Percentiles rank a stretch among this genome's conserved stretches.
Evolutionary conservation across 1,284 basidiomycete species (phyloP).

Genomic region (Leccinum solheimii): DNA sequence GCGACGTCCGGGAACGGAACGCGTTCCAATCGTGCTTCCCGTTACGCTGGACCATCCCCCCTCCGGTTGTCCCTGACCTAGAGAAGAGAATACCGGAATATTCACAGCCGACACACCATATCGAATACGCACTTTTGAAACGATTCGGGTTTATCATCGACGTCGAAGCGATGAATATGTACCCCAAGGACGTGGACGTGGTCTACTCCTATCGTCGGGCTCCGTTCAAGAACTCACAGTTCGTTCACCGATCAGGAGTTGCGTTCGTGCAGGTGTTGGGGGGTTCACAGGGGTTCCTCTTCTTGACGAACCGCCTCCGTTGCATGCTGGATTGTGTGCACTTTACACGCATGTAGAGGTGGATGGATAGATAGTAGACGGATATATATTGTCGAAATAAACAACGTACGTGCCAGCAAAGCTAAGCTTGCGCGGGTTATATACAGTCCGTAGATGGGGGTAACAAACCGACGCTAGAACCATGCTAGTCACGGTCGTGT

Average conservation of each 20-base stretch:
- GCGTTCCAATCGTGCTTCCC: constrained; percentile 89
- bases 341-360: too few relatives aligned
- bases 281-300: constrained; percentile 76
- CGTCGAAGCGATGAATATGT: constrained; percentile 76
- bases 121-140: constrained; percentile 78
- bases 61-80: constrained; percentile 71
- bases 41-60: constrained; percentile 68
- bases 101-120: constrained; percentile 65
- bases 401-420: too few relatives aligned
- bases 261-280: constrained; percentile 88
- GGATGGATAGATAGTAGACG: too few relatives aligned
- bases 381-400: too few relatives aligned
- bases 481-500: too few relatives aligned
- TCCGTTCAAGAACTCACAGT: constrained; percentile 81
- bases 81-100: constrained; percentile 68
- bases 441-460: too few relatives aligned
- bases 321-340: too few relatives aligned
- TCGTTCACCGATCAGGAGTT: constrained; percentile 84
- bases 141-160: constrained; percentile 85
- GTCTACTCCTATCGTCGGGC: constrained; percentile 84
- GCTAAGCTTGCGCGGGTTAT: too few relatives aligned
- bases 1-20: constrained; percentile 78
- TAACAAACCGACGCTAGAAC: too few relatives aligned
- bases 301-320: constrained; percentile 78
- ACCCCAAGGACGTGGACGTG: constrained; percentile 80